Evolutionary conservation across 768 basidiomycete species (phyloP).

Genomic region (Phlegmacium glaucopus): DNA sequence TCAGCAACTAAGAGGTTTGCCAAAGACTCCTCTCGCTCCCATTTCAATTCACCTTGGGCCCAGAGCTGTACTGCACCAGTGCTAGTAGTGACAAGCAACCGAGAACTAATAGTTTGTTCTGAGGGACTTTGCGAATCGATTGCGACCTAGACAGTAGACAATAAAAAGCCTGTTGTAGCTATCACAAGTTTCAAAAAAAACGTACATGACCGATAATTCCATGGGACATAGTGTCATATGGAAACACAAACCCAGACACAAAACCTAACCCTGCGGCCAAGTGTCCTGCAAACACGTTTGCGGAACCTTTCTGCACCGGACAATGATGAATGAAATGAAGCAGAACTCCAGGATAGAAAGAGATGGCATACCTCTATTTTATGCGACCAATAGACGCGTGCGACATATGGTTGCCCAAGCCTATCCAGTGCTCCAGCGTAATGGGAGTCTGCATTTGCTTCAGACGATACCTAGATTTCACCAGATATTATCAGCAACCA

Average conservation of each 20-base stretch:
- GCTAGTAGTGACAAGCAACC: slow-evolving; percentile 61
- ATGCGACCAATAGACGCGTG: slow-evolving; percentile 68
- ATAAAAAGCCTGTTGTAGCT: background rate
- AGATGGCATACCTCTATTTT: slow-evolving; percentile 40
- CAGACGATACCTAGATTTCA: slow-evolving; percentile 34
- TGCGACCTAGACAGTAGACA: slow-evolving; percentile 37
- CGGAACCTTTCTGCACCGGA: slow-evolving; percentile 46
- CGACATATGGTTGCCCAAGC: slow-evolving; percentile 50
- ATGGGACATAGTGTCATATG: slow-evolving; percentile 61
- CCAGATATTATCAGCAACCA: background rate
- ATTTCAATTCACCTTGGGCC: slow-evolving; percentile 55
- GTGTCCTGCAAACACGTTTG: slow-evolving; percentile 51
- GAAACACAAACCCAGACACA: slow-evolving; percentile 53
- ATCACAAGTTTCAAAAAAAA: slow-evolving; percentile 7
- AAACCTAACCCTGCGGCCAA: slow-evolving; percentile 37
- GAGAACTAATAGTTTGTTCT: slow-evolving; percentile 32
- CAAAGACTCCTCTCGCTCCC: slow-evolving; percentile 82
- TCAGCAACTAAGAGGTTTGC: slow-evolving; percentile 59
- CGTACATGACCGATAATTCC: slow-evolving; percentile 70
- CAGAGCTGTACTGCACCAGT: slow-evolving; percentile 78
- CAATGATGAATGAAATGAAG: background rate
- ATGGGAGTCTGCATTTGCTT: slow-evolving; percentile 41
- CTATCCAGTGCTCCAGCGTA: slow-evolving; percentile 57
- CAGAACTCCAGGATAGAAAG: slow-evolving; percentile 1
- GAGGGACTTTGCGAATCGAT: slow-evolving; percentile 45